A percentile compares a stretch with the other conserved stretches of the same genome.
phyloP scores from a whole-genome alignment of 2,329 filamentous ascomycete genomes.

The Penicillium sp. region DNA sequence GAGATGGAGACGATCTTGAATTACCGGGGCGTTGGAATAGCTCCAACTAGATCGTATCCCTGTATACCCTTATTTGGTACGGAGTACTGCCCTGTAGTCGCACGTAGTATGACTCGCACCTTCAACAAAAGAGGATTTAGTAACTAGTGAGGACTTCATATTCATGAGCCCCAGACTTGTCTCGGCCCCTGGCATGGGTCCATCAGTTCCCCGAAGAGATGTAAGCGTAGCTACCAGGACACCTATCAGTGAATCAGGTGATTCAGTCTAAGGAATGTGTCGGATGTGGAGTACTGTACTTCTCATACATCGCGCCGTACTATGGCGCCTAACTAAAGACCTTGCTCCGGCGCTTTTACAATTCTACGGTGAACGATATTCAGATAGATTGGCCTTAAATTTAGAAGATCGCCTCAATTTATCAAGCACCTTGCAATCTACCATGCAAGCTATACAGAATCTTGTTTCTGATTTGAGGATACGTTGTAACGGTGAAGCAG shows the following conservation, averaged over 20 bases:
- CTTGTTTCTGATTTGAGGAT: too few species aligned
- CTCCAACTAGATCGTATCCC: constrained; percentile 1
- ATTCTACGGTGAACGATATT: not conserved
- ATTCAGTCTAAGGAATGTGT: too few species aligned
- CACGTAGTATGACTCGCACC: too few species aligned
- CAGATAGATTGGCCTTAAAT: not conserved
- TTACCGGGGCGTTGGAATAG: not conserved
- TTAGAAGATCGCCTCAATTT: constrained; percentile 1
- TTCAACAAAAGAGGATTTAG: constrained; percentile 3
- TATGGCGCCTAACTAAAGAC: not conserved
- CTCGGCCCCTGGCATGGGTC: constrained; percentile 7
- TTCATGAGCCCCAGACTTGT: constrained; percentile 8
- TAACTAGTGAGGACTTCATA: too few species aligned
- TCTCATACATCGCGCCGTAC: not conserved
- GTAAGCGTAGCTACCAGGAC: not conserved
- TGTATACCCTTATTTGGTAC: not conserved
- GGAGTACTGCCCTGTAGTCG: too few species aligned
- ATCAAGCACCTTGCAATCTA: not conserved
- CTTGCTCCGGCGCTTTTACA: not conserved
- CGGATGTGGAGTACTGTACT: not conserved
- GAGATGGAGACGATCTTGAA: not conserved
- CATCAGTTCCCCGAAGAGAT: not conserved
- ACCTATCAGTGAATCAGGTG: too few species aligned
- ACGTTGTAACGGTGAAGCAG: not conserved
- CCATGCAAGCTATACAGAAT: not conserved